Evolutionary conservation across 331 rosid species (phyloP), one percentile per base, ranked within the genome.

Genomic region (Malus hybrid): DNA sequence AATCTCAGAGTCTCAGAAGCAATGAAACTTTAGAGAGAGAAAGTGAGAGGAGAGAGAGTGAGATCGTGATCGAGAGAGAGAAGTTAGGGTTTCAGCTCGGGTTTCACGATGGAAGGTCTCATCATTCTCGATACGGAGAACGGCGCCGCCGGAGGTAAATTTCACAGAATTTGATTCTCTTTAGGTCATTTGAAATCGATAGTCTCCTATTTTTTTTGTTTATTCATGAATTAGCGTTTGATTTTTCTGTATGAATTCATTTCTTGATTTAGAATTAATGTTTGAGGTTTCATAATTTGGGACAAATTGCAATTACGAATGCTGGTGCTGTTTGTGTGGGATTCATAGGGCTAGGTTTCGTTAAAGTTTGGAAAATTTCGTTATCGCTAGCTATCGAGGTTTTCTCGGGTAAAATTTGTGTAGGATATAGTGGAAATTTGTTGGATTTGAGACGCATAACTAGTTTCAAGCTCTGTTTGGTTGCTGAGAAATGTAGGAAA

Each of bases 61-160:
- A 71, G 50, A 74, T 33, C 34, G 36, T 42, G 75, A 58, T 3
- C 5, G 65, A 72, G 55, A 52, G 18, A 55, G 61, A 32, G 22
- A 18, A 29, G 15, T 52, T 77, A 64, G 69, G 70, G 72, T 66
- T 74, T 42, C 26, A 55, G 77, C 73, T 74, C 7, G 68, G 24
- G 32, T 7, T 69, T 68, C 22, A 10, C 74, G 19, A 86, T 88
- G 96, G 91, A 90, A 52, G 81, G 30, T 6, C 44, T 68, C 69
- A 26, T 75, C 75, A 66, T 74, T 50, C 74, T 34, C 3, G 74
- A 68, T 75, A 63, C 86, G 11, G 83, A 70, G 12, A 69, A 60
- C 66, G 16, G 33, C 55, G 60, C 15, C 2, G 76, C 52, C 5
- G 64, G 58, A 33, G 88, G 92, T 84, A 68, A 65, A 19, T 29